Percentiles rank a stretch among this genome's conserved stretches.
Conservation (phyloP, 2,329 filamentous ascomycete species). For the Botrytis aclada region DNA sequence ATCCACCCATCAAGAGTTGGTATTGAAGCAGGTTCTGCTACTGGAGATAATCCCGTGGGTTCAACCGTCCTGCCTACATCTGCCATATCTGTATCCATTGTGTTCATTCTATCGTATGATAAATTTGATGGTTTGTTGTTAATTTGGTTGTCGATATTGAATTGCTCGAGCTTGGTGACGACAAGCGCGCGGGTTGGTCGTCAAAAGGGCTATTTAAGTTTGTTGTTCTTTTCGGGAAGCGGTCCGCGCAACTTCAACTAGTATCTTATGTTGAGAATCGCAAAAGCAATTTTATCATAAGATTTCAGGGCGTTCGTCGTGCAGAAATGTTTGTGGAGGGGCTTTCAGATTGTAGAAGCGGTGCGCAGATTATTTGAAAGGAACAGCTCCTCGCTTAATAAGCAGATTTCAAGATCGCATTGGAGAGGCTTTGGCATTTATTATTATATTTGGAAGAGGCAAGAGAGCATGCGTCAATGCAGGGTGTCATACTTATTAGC, state of each 20-base stretch:
- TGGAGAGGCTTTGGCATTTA: conserved; percentile 8
- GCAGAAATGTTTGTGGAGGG: conserved; percentile 17
- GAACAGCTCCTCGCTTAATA: conserved; percentile 20
- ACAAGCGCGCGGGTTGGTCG: conserved; percentile 22
- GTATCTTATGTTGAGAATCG: conserved; percentile 16
- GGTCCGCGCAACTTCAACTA: conserved; percentile 15
- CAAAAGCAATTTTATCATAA: conserved; percentile 10
- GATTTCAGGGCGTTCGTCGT: conserved; percentile 9
- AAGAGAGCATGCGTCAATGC: conserved; percentile 15
- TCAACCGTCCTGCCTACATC: conserved; percentile 86
- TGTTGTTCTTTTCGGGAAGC: conserved; percentile 16
- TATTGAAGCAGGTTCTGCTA: conserved; percentile 83
- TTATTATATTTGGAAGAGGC: conserved; percentile 13
- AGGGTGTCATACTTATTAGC: neutral
- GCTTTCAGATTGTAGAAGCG: conserved; percentile 11
- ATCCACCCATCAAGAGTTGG: conserved; percentile 97
- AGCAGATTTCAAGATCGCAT: conserved; percentile 11
- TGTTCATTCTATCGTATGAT: conserved; percentile 21
- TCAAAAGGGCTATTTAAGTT: conserved; percentile 6
- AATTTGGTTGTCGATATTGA: conserved; percentile 27
- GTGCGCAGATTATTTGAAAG: conserved; percentile 20
- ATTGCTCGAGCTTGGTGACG: conserved; percentile 32
- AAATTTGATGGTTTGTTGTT: conserved; percentile 18
- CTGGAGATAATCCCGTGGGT: conserved; percentile 70
- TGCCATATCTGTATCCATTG: conserved; percentile 98